Evolutionary conservation across 2,329 filamentous ascomycete genomes (phyloP).

Genomic region (Curvularia hawaiiensis): DNA sequence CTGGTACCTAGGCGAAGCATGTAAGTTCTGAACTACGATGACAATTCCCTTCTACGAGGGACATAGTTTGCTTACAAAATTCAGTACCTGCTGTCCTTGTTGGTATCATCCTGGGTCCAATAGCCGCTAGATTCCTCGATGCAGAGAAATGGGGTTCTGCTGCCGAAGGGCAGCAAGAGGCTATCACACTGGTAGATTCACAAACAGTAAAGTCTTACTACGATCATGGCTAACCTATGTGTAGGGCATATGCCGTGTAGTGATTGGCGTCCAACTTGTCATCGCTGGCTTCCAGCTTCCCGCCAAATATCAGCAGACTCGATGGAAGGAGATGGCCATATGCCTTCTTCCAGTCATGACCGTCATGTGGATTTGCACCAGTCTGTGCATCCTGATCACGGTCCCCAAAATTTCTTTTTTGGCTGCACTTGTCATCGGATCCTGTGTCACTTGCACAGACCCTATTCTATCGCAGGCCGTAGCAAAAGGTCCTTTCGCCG

Average conservation of each 20-base stretch:
- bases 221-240: background rate
- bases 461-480: conserved; percentile 67
- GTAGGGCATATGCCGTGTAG: conserved; percentile 60
- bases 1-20: conserved; percentile 62
- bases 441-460: conserved; percentile 67
- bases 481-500: conserved; percentile 66
- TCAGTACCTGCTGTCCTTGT: conserved; percentile 53
- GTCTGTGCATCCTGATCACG: conserved; percentile 60
- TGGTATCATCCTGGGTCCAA: conserved; percentile 61
- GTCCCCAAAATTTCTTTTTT: conserved; percentile 60
- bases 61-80: background rate
- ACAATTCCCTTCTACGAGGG: background rate
- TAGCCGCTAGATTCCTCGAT: conserved; percentile 60
- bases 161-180: conserved; percentile 41
- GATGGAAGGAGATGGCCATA: conserved; percentile 60
- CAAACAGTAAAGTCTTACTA: background rate
- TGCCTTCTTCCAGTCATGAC: conserved; percentile 66
- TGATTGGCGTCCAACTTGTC: conserved; percentile 67
- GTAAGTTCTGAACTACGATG: conserved; percentile 43
- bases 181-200: conserved; percentile 50
- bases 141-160: conserved; percentile 47
- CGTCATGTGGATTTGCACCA: conserved; percentile 65
- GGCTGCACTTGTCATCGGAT: conserved; percentile 61
- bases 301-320: conserved; percentile 57
- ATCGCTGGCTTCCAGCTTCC: conserved; percentile 68